Conservation (phyloP, 1,284 basidiomycete species). For the Fomes fomentarius region DNA sequence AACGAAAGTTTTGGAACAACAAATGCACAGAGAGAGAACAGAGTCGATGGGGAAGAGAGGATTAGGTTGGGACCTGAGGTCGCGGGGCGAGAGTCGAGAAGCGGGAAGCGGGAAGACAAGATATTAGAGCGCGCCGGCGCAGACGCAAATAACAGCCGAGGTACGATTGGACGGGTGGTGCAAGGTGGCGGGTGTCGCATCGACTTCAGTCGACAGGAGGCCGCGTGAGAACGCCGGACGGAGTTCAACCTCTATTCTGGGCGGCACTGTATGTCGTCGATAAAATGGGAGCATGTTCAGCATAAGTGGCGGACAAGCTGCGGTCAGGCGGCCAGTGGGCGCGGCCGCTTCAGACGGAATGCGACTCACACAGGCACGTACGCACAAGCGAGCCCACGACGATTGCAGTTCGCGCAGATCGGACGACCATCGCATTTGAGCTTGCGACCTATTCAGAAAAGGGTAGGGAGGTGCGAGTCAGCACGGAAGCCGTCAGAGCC, state of each 20-base stretch:
- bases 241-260: constrained; percentile 4
- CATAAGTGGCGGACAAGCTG: neutral
- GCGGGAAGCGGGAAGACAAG: neutral
- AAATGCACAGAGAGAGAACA: constrained; percentile 1
- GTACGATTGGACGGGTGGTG: neutral
- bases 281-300: neutral
- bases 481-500: neutral
- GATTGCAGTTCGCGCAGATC: constrained; percentile 37
- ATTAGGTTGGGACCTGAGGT: neutral
- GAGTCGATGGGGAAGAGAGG: neutral
- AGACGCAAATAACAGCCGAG: neutral
- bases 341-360: neutral
- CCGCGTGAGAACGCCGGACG: too few species aligned
- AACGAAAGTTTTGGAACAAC: constrained; percentile 7
- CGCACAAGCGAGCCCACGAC: constrained; percentile 33
- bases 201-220: neutral
- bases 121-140: constrained; percentile 8
- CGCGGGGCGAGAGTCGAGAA: neutral
- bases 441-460: constrained; percentile 33
- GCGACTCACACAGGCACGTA: constrained; percentile 32
- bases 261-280: constrained; percentile 1
- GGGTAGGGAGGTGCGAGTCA: neutral
- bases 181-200: neutral
- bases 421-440: constrained; percentile 37
- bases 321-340: neutral